These are phyloP conservation scores for Kwoniella sp. DNA, from an alignment of 768 basidiomycete species.

Conservation along the genomic window DNA sequence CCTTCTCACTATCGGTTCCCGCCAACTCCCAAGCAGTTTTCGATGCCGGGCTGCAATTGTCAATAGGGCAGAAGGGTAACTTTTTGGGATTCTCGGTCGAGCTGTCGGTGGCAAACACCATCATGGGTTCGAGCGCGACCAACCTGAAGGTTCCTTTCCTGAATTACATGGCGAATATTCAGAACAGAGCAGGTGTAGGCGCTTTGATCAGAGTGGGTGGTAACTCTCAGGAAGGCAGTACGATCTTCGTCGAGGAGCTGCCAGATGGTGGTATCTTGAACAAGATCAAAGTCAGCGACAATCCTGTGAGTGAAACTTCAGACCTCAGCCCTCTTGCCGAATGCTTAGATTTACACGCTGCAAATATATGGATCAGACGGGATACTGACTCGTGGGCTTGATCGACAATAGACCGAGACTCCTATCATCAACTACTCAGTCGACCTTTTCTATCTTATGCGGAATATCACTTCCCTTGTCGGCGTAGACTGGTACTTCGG, in stretches of 20 bases:
- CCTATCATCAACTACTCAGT: conserved; percentile 54
- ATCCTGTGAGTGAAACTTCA: conserved; percentile 30
- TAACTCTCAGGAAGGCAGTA: conserved; percentile 73
- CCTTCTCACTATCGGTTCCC: conserved; percentile 26
- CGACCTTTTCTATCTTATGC: conserved; percentile 61
- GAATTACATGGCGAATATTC: conserved; percentile 76
- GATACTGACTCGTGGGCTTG: too few species aligned
- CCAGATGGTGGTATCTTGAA: conserved; percentile 61
- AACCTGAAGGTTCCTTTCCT: conserved; percentile 68
- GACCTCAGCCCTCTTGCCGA: too few species aligned
- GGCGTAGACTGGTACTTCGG: conserved; percentile 68
- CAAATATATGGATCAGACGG: too few species aligned
- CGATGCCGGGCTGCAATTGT: conserved; percentile 46
- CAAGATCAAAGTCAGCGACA: conserved; percentile 57
- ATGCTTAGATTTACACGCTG: too few species aligned
- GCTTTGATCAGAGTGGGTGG: conserved; percentile 72
- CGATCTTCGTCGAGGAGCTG: conserved; percentile 60
- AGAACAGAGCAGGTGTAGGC: conserved; percentile 65
- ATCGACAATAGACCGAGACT: conserved; percentile 37
- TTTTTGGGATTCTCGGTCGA: conserved; percentile 78
- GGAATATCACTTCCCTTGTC: conserved; percentile 64
- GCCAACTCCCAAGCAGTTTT: conserved; percentile 19
- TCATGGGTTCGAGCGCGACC: conserved; percentile 57
- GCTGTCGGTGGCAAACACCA: conserved; percentile 69
- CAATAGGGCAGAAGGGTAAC: conserved; percentile 61